Evolutionary conservation across 306 rosid species (phyloP).

Genomic region (Pyrus communis): DNA sequence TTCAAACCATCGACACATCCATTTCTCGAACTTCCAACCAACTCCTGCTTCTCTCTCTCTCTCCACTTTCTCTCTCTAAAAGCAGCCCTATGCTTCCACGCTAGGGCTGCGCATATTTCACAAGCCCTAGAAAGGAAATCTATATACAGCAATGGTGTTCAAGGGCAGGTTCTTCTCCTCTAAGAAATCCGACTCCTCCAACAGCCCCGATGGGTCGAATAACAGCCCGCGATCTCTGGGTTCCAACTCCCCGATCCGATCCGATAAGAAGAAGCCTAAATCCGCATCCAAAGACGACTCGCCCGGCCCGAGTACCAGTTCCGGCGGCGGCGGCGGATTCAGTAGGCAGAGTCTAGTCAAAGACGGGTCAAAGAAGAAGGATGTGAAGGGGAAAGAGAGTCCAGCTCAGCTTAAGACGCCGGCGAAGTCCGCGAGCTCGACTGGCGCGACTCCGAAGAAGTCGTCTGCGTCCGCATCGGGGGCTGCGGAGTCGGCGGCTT

Average conservation of each 20-base stretch:
- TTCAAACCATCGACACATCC: neutral
- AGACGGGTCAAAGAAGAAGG: slow-evolving; percentile 51
- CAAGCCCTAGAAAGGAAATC: neutral
- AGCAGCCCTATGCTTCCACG: slow-evolving; percentile 32
- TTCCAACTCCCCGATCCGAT: slow-evolving; percentile 75
- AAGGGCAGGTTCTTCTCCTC: slow-evolving; percentile 92
- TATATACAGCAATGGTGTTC: slow-evolving; percentile 57
- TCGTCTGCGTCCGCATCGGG: neutral
- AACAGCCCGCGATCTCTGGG: slow-evolving; percentile 63
- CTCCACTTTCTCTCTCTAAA: neutral
- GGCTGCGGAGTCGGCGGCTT: slow-evolving; percentile 13
- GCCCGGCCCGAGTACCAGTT: neutral
- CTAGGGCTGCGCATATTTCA: slow-evolving; percentile 30
- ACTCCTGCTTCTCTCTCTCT: slow-evolving; percentile 9
- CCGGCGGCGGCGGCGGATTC: neutral
- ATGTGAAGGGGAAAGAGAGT: slow-evolving; percentile 39
- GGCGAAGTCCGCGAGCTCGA: slow-evolving; percentile 7
- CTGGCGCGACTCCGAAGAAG: slow-evolving; percentile 31
- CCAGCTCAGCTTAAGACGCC: slow-evolving; percentile 26
- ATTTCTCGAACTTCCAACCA: neutral
- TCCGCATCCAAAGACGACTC: slow-evolving; percentile 36
- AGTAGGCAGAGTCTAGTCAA: slow-evolving; percentile 36
- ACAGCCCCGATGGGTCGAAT: slow-evolving; percentile 63
- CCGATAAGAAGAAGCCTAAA: slow-evolving; percentile 84
- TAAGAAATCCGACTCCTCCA: slow-evolving; percentile 80